These are phyloP conservation scores for Eucalyptus microcorys DNA, from an alignment of 345 rosid genomes.

Conservation along the genomic window DNA sequence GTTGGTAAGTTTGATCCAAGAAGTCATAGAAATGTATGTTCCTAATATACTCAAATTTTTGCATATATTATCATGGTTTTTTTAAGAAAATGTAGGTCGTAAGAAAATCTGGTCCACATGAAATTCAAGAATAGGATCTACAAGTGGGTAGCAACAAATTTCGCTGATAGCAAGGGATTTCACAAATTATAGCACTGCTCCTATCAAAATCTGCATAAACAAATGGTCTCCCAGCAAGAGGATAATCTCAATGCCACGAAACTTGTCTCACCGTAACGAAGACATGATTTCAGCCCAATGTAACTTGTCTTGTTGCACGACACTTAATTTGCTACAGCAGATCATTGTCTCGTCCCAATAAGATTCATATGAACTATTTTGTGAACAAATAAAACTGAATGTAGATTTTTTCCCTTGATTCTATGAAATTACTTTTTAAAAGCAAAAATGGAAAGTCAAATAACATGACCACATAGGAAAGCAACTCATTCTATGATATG, in stretches of 20 bases:
- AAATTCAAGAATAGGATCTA: no score
- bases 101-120: not conserved
- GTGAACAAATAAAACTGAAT: not conserved
- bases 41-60: not conserved
- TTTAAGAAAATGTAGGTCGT: not conserved
- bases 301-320: not conserved
- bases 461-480: not conserved
- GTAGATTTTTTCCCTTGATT: not conserved
- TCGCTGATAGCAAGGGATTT: no score
- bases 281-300: not conserved
- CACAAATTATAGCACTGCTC: no score
- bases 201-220: no score
- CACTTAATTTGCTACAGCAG: not conserved
- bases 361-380: no score
- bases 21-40: not conserved
- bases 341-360: not conserved
- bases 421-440: not conserved
- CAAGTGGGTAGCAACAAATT: no score
- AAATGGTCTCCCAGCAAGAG: not conserved
- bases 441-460: not conserved
- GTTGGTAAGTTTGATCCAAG: not conserved
- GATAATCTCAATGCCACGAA: not conserved
- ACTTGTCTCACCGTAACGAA: not conserved
- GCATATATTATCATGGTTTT: not conserved
- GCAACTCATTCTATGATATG: no score